These are phyloP conservation scores for Paulownia fortunei DNA, from an alignment of 257 asterid species.

Conservation along the genomic window DNA sequence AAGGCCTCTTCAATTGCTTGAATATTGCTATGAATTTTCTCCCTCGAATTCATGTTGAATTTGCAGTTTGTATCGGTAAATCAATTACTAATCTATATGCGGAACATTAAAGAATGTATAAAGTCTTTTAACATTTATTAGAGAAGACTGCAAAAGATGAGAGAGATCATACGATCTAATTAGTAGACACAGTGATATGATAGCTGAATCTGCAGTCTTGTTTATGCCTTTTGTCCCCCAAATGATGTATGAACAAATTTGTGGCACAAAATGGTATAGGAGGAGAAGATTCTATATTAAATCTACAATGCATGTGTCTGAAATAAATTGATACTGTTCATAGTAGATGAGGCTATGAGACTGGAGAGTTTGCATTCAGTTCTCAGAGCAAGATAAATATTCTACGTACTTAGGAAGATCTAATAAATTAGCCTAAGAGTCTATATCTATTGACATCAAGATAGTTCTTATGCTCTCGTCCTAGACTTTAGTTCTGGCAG, in stretches of 20 bases:
- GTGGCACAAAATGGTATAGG: not conserved
- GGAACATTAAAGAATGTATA: not conserved
- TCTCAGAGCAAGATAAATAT: not conserved
- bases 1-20: slow-evolving; percentile 23
- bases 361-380: not conserved
- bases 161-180: not conserved
- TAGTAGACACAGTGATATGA: not conserved
- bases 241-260: not conserved
- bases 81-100: not conserved
- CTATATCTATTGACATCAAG: not conserved
- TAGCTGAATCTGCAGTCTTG: slow-evolving; percentile 23
- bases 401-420: not conserved
- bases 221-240: slow-evolving; percentile 16
- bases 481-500: not conserved
- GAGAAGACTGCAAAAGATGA: not conserved
- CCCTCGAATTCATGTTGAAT: slow-evolving; percentile 21
- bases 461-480: not conserved
- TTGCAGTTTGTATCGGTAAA: slow-evolving; percentile 39
- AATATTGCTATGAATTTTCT: slow-evolving; percentile 19
- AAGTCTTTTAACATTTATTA: not conserved
- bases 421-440: not conserved
- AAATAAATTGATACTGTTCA: not conserved
- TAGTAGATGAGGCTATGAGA: not conserved
- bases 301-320: slow-evolving; percentile 7
- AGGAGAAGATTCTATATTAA: not conserved